Percentiles rank a stretch among this genome's conserved stretches.
These are phyloP conservation scores for Coffea humblotiana DNA, from an alignment of 305 asterid genomes.

Conservation along the genomic window DNA sequence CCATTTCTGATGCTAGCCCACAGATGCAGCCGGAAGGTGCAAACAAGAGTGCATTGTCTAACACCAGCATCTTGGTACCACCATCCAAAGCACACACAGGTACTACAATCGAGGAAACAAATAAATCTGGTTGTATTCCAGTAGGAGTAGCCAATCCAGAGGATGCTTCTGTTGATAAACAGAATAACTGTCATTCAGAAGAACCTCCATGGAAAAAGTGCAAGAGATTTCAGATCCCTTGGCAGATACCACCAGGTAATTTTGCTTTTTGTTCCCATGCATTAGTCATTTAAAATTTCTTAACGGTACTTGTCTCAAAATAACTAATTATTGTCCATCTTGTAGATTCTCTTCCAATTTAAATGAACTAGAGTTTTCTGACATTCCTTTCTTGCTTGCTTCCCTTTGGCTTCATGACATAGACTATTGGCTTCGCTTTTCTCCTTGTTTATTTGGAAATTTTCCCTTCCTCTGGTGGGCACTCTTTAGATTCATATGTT, in stretches of 20 bases:
- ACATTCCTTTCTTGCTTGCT: neutral
- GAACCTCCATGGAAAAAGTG: conserved; percentile 64
- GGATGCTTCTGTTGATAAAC: conserved; percentile 30
- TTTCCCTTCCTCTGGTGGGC: neutral
- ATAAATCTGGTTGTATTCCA: conserved; percentile 33
- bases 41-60: conserved; percentile 38
- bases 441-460: neutral
- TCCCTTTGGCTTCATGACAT: neutral
- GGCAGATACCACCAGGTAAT: conserved; percentile 86
- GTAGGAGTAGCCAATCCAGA: conserved; percentile 31
- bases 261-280: conserved; percentile 25
- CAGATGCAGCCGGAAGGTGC: conserved; percentile 48
- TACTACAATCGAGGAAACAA: conserved; percentile 41
- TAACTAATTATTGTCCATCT: neutral
- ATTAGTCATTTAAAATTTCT: conserved; percentile 16
- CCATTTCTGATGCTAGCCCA: conserved; percentile 37
- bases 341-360: neutral
- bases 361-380: neutral
- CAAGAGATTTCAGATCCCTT: conserved; percentile 66
- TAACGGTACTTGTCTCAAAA: neutral
- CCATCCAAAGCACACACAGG: conserved; percentile 32
- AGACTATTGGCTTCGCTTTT: neutral
- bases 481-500: neutral
- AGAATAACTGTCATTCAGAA: conserved; percentile 38
- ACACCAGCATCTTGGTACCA: conserved; percentile 34